Conservation (phyloP, 1,284 basidiomycete species). For the Cutaneotrichosporon sp. region DNA sequence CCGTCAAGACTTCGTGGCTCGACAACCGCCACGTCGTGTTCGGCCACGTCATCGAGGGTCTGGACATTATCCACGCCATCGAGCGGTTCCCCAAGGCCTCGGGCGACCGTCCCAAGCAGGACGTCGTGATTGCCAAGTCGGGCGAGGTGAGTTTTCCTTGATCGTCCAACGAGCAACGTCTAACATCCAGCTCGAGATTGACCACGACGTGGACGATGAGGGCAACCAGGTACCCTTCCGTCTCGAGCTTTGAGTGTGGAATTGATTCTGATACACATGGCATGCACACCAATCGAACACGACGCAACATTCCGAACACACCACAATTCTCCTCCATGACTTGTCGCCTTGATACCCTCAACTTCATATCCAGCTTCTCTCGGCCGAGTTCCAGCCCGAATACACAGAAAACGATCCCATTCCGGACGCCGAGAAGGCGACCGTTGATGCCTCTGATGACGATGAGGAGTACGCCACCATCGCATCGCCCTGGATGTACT, state of each 20-base stretch:
- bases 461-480: slow-evolving; percentile 35
- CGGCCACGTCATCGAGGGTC: slow-evolving; percentile 82
- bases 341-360: background rate
- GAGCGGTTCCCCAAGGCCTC: slow-evolving; percentile 67
- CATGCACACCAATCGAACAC: slow-evolving; percentile 18
- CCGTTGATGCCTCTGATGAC: slow-evolving; percentile 16
- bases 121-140: slow-evolving; percentile 73
- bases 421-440: background rate
- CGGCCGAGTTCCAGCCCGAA: slow-evolving; percentile 11
- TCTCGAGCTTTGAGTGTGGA: slow-evolving; percentile 71
- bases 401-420: slow-evolving; percentile 14
- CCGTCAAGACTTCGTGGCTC: slow-evolving; percentile 68
- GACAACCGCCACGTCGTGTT: slow-evolving; percentile 69
- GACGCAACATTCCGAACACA: slow-evolving; percentile 1
- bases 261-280: slow-evolving; percentile 23
- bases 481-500: slow-evolving; percentile 53
- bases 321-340: background rate
- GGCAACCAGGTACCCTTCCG: slow-evolving; percentile 86
- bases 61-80: slow-evolving; percentile 74
- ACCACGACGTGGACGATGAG: slow-evolving; percentile 61
- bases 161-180: no score
- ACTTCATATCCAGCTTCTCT: background rate
- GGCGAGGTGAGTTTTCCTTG: slow-evolving; percentile 67
- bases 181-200: slow-evolving; percentile 62
- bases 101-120: slow-evolving; percentile 66